Evolutionary conservation across 2,329 filamentous ascomycete species (phyloP), one percentile per base, ranked within the genome.

Genomic region (Lecanicillium sp.): DNA sequence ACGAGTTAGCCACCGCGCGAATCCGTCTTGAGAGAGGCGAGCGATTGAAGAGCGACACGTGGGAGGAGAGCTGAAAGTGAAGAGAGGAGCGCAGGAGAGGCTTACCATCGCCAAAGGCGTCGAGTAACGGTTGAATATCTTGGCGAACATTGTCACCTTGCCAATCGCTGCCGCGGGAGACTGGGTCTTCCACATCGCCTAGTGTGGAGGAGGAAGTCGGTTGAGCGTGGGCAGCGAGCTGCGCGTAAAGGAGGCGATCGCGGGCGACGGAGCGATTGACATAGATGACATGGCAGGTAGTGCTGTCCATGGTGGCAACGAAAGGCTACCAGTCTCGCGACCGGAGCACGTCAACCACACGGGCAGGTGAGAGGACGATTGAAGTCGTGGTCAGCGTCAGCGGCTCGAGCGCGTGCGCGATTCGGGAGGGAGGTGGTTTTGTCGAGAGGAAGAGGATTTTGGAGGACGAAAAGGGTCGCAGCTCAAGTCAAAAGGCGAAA

Each of bases 251-350:
- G 36, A 65, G 52, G 41, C 68, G 62, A 49, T 74, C 65, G 43
- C 66, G 56, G 48, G 59, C 60, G 45, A 73, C 66, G 44, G 64
- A 61, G 51, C 70, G 70, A 59, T 77, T 71, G 50, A 78, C 72
- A 48, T 78, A 79, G 45, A 79, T 71, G 48, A 78, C 67, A 55
- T 77, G 71, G 55, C 72, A 77, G 43, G 63, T 61, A 51, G 69
- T 65, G 54, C 64, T 65, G 57, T 78, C 73, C 74, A 78, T 78
- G 55, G 59, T 68, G 63, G 63, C 60, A 62, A 64, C 59, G 55
- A 63, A 59, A 63, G 67, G 70, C 71, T 71, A 67, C 72, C 71
- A 75, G 73, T 73, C 73, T 69, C 60, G 57, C 65, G 72, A 75
- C 72, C 65, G 72, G 70, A 71, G 65, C 70, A 66, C 70, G 69